These are phyloP conservation scores for Raphanus hybrid DNA, from an alignment of 441 rosid genomes.

Conservation along the genomic window DNA sequence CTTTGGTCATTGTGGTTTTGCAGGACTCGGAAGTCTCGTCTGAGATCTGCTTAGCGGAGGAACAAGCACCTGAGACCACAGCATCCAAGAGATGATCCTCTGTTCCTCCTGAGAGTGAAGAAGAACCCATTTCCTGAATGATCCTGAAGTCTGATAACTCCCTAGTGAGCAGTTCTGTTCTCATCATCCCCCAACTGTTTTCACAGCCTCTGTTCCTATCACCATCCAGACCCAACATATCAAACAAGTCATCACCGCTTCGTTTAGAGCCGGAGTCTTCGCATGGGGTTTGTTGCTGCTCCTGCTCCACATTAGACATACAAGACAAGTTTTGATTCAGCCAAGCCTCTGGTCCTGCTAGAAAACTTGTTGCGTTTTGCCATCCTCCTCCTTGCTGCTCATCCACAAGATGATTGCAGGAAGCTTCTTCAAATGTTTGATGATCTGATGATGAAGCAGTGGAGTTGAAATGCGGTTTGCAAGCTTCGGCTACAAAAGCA, in stretches of 20 bases:
- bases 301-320: conserved; percentile 47
- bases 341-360: conserved; percentile 52
- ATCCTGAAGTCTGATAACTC: conserved; percentile 47
- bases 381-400: conserved; percentile 37
- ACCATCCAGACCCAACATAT: conserved; percentile 75
- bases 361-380: conserved; percentile 29
- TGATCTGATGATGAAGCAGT: conserved; percentile 39
- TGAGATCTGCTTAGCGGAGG: conserved; percentile 63
- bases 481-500: conserved; percentile 30
- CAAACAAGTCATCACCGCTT: conserved; percentile 78
- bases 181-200: conserved; percentile 44
- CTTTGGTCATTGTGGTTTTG: conserved; percentile 68
- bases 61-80: conserved; percentile 71
- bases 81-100: conserved; percentile 95
- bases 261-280: conserved; percentile 50
- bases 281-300: conserved; percentile 46
- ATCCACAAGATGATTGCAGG: conserved; percentile 43
- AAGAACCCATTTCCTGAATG: conserved; percentile 46
- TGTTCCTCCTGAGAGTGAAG: conserved; percentile 45
- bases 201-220: conserved; percentile 61
- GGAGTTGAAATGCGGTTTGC: conserved; percentile 45
- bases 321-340: conserved; percentile 53
- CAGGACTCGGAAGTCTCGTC: conserved; percentile 72
- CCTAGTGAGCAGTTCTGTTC: conserved; percentile 45
- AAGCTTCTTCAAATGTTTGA: conserved; percentile 45